A percentile compares a stretch with the other conserved stretches of the same genome.
These are phyloP conservation scores for Suhomyces bolitotheri DNA, from an alignment of 1,139 yeast genomes.

Conservation along the genomic window DNA sequence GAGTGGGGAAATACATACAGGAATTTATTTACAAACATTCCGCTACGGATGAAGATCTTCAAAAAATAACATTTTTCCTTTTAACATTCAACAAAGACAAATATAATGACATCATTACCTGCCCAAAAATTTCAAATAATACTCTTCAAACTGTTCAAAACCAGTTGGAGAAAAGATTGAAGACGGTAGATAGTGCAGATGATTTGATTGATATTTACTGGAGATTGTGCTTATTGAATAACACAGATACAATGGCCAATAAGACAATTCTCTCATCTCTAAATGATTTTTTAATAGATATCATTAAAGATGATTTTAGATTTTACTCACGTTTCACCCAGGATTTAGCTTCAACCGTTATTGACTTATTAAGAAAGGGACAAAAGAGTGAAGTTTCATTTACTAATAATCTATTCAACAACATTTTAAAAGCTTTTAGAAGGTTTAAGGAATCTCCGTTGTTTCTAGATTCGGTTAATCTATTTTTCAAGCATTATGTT, in stretches of 20 bases:
- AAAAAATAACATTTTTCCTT: slow-evolving; percentile 48
- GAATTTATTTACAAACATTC: slow-evolving; percentile 41
- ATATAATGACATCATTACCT: slow-evolving; percentile 14
- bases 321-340: slow-evolving; percentile 18
- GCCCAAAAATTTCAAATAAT: slow-evolving; percentile 17
- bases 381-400: neutral
- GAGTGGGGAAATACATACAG: slow-evolving; percentile 48
- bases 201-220: slow-evolving; percentile 38
- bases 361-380: slow-evolving; percentile 16
- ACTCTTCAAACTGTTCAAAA: slow-evolving; percentile 14
- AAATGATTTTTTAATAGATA: slow-evolving; percentile 13
- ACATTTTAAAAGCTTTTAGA: slow-evolving; percentile 15
- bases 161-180: slow-evolving; percentile 13
- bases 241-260: slow-evolving; percentile 15
- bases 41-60: slow-evolving; percentile 19
- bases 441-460: slow-evolving; percentile 22
- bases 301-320: slow-evolving; percentile 13
- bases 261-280: slow-evolving; percentile 5
- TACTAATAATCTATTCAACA: slow-evolving; percentile 8
- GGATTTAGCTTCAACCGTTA: slow-evolving; percentile 20
- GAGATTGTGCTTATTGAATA: slow-evolving; percentile 36
- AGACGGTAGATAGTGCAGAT: slow-evolving; percentile 16
- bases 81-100: slow-evolving; percentile 24
- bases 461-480: slow-evolving; percentile 23
- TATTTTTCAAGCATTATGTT: slow-evolving; percentile 15